These are phyloP conservation scores for Starmerella lactis-condensi DNA, from an alignment of 805 yeast species.

Conservation along the genomic window DNA sequence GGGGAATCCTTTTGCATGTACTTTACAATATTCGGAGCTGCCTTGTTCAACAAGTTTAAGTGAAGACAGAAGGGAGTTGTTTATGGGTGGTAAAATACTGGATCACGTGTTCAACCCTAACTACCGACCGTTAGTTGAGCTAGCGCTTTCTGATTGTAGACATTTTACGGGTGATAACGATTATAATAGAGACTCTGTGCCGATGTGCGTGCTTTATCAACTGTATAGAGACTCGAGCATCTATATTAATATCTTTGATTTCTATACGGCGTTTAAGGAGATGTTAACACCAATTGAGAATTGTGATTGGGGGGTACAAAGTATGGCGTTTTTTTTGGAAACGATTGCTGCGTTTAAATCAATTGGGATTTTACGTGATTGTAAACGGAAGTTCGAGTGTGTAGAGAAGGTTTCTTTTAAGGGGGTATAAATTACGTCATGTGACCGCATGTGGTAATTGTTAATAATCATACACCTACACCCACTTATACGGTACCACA, in stretches of 20 bases:
- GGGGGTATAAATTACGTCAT: slow-evolving; percentile 30
- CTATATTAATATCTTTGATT: slow-evolving; percentile 47
- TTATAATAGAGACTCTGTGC: slow-evolving; percentile 25
- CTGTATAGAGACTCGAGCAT: slow-evolving; percentile 66
- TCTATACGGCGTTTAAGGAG: slow-evolving; percentile 39
- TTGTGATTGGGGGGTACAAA: slow-evolving; percentile 38
- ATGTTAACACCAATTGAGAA: slow-evolving; percentile 18
- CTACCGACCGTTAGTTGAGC: slow-evolving; percentile 26
- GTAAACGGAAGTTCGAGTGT: slow-evolving; percentile 39
- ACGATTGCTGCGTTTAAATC: slow-evolving; percentile 50
- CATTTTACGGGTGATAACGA: slow-evolving; percentile 4
- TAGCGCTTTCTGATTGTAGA: slow-evolving; percentile 28
- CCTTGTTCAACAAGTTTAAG: background rate
- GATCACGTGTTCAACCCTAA: slow-evolving; percentile 29
- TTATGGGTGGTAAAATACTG: slow-evolving; percentile 23
- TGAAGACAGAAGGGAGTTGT: slow-evolving; percentile 28
- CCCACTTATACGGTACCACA: background rate
- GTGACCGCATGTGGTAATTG: too few relatives aligned
- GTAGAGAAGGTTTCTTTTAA: slow-evolving; percentile 59
- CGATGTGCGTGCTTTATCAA: slow-evolving; percentile 39
- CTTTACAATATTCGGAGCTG: slow-evolving; percentile 3
- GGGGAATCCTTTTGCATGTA: slow-evolving; percentile 23
- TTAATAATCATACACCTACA: too few relatives aligned
- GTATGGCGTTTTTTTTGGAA: slow-evolving; percentile 58
- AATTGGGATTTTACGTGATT: slow-evolving; percentile 50